A percentile compares a stretch with the other conserved stretches of the same genome.
Conservation (phyloP, 441 rosid species). For the Dalechampia spathulata region DNA sequence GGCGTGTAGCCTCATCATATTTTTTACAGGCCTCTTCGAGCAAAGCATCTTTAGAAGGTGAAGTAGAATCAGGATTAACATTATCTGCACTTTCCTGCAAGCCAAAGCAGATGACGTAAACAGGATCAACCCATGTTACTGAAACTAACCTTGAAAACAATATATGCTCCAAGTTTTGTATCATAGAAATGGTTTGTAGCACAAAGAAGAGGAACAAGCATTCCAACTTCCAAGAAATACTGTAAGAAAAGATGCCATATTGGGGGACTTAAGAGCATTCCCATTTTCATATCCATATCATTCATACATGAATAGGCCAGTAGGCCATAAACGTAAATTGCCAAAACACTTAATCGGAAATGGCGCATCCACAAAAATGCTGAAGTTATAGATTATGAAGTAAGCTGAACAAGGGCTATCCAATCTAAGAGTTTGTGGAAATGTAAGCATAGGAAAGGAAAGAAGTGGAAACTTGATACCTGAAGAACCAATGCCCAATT, state of each 20-base stretch:
- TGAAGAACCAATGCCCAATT: constrained; percentile 99
- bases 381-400: too few species aligned
- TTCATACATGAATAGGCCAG: too few species aligned
- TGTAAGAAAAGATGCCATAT: too few species aligned
- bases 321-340: too few species aligned
- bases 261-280: too few species aligned
- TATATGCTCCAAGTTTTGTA: neutral
- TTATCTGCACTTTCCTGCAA: constrained; percentile 98
- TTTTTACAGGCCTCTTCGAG: constrained; percentile 98
- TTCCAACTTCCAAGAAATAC: neutral
- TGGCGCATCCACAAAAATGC: too few species aligned
- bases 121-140: neutral
- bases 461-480: constrained; percentile 53
- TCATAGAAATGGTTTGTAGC: neutral
- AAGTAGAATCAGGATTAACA: constrained; percentile 78
- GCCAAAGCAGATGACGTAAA: constrained; percentile 16
- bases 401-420: too few species aligned
- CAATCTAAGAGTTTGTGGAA: too few species aligned
- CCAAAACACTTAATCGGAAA: too few species aligned
- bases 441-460: too few species aligned
- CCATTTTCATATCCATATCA: too few species aligned
- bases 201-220: neutral
- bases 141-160: neutral
- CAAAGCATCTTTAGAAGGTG: constrained; percentile 95
- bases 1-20: constrained; percentile 85